Base-by-base conservation (phyloP, 2,329 filamentous ascomycete genomes). In the Corinectria fuckeliana region DNA sequence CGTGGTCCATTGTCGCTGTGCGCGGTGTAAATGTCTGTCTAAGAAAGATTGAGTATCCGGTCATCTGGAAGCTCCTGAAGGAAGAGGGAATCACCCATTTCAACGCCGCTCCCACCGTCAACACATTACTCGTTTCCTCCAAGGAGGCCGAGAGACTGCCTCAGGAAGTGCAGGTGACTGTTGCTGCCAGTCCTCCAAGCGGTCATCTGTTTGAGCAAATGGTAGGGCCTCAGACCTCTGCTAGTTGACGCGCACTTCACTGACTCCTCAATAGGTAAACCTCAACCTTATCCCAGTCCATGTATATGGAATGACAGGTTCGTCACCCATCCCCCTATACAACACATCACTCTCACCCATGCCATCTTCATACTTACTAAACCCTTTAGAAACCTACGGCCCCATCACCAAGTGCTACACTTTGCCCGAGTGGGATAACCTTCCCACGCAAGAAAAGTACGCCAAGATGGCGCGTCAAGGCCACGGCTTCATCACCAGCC, bases 11-110 rank as follows among this genome's bases (percentile, higher is more conserved):
- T n/a, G 96, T 92, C 10, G 92, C 93, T 1, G 93, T 95, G 4
- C 84, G 95, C 61, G 95, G 94, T n/a, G 96, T 94, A 3, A 93
- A 98, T 75, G 93, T 97, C 74, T 97, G 93, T 70, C 81, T 99
- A 16, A 86, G 95, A 61, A 98, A 97, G 80, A 92, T 99, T 65
- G 93, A 98, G 77, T 99, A 99, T 73, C 87, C 91, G 0, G 82
- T 94, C 58, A 96, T 99, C 60, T 99, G 95, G 95, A 85, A 85
- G 48, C 79, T 99, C 4, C 80, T 99, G 30, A 96, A 93, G 71
- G 85, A 92, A 51, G 91, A 98, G 76, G 82, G 86, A 6, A 90
- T 99, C 64, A 98, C 93, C 0, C 95, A 99, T 76, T 98, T 96
- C 80, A 96, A 94, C 72, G 94, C 94, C 1, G 95, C 94, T 0